Percentiles rank a stretch among this genome's conserved stretches.
Conservation (phyloP, 768 basidiomycete species). For the Boletus speciosus region DNA sequence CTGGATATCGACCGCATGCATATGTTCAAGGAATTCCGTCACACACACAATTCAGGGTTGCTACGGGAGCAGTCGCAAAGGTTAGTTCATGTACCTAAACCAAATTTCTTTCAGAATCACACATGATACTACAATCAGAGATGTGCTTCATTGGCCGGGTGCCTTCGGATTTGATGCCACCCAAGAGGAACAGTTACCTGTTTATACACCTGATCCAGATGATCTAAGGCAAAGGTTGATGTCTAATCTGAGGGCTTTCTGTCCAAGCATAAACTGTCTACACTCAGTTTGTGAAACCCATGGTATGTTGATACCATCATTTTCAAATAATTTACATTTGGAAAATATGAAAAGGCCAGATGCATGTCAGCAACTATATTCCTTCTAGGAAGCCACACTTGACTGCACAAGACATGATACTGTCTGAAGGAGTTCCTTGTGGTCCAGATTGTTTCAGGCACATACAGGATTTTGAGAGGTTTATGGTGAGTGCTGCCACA, state of each 20-base stretch:
- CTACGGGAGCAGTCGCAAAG: conserved; percentile 43
- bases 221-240: conserved; percentile 34
- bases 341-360: background rate
- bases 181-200: background rate
- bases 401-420: conserved; percentile 22
- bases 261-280: conserved; percentile 45
- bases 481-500: conserved; percentile 9
- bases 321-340: background rate
- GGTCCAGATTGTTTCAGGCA: conserved; percentile 31
- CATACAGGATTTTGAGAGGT: conserved; percentile 24
- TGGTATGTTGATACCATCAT: conserved; percentile 14
- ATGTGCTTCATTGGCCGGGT: conserved; percentile 39
- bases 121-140: conserved; percentile 26
- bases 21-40: conserved; percentile 27
- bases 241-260: conserved; percentile 37
- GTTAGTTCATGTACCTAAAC: conserved; percentile 18
- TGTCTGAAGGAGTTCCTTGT: conserved; percentile 30
- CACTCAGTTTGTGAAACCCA: conserved; percentile 40
- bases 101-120: background rate
- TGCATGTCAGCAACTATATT: conserved; percentile 9
- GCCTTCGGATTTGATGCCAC: background rate
- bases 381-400: conserved; percentile 21
- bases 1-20: conserved; percentile 35
- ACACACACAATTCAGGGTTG: conserved; percentile 33
- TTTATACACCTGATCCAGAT: conserved; percentile 15